These are phyloP conservation scores for Crataegus laevigata DNA, from an alignment of 306 rosid species.

Conservation along the genomic window DNA sequence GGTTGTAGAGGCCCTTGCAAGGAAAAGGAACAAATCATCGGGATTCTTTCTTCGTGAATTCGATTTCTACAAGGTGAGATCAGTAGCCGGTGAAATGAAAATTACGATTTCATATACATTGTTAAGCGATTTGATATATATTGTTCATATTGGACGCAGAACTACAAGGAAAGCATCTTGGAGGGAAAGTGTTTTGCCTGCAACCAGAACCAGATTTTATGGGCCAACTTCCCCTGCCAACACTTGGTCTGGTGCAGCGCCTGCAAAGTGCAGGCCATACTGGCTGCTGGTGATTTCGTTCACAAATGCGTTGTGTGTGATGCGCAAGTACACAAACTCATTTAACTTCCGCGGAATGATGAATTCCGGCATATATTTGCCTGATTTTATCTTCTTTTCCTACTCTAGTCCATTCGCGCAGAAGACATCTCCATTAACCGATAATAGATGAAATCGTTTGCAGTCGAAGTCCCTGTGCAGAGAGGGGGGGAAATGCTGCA, in stretches of 20 bases:
- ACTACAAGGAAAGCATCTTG: slow-evolving; percentile 13
- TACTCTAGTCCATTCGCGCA: slow-evolving; percentile 7
- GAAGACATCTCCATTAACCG: neutral
- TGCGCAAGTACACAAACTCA: slow-evolving; percentile 18
- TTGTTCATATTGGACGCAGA: slow-evolving; percentile 10
- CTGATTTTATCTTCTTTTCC: neutral
- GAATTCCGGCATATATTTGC: slow-evolving; percentile 13
- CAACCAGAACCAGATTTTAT: slow-evolving; percentile 14
- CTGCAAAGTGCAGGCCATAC: slow-evolving; percentile 22
- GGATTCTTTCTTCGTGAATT: slow-evolving; percentile 30
- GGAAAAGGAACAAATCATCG: slow-evolving; percentile 16
- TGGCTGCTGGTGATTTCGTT: slow-evolving; percentile 12
- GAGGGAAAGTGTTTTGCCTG: slow-evolving; percentile 29
- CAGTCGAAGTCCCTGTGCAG: neutral
- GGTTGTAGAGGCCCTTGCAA: slow-evolving; percentile 29
- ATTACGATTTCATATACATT: neutral
- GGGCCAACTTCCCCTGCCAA: slow-evolving; percentile 39
- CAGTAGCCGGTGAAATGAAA: neutral
- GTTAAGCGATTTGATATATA: neutral
- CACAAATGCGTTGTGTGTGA: slow-evolving; percentile 37
- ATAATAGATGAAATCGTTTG: neutral
- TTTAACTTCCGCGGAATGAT: slow-evolving; percentile 1
- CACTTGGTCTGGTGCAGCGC: slow-evolving; percentile 36
- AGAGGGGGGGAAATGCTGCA: neutral
- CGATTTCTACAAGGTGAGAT: slow-evolving; percentile 32